phyloP scores from a whole-genome alignment of 805 yeast species.

The Pichia membranifaciens region DNA sequence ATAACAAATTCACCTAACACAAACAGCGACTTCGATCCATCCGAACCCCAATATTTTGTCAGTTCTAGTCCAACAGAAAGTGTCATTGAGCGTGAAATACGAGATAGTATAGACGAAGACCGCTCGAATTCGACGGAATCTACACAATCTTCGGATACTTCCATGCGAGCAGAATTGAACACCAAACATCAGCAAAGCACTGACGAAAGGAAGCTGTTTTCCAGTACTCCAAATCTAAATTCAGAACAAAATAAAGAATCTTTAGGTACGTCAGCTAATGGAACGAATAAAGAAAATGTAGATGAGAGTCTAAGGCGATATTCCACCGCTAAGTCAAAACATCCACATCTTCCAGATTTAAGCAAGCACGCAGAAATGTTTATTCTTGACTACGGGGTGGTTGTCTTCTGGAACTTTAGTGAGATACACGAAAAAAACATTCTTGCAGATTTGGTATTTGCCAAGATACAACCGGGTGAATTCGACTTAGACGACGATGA shows the following conservation, averaged over 20 bases:
- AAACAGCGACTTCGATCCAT: conserved; percentile 67
- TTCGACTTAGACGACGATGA: conserved; percentile 38
- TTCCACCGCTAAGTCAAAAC: conserved; percentile 5
- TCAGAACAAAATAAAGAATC: not conserved
- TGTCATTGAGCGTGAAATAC: conserved; percentile 17
- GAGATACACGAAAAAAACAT: conserved; percentile 90
- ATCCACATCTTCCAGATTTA: conserved; percentile 35
- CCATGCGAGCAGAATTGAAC: not conserved
- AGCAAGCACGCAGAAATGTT: conserved; percentile 81
- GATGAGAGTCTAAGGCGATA: not conserved
- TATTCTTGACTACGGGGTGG: conserved; percentile 85
- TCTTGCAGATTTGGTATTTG: conserved; percentile 84
- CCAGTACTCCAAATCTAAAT: not conserved
- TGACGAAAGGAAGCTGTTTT: no score
- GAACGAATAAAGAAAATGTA: not conserved
- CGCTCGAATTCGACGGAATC: conserved; percentile 6
- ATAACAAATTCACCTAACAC: conserved; percentile 8
- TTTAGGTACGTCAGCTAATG: not conserved
- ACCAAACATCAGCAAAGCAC: not conserved
- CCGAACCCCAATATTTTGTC: conserved; percentile 88
- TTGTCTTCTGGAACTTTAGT: conserved; percentile 96
- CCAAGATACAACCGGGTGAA: conserved; percentile 36
- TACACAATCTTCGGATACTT: not conserved
- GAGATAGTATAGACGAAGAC: conserved; percentile 7
- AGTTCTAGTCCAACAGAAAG: conserved; percentile 31